Base-by-base conservation (phyloP, 2,329 filamentous ascomycete genomes). In the Talaromyces funiculosus region DNA sequence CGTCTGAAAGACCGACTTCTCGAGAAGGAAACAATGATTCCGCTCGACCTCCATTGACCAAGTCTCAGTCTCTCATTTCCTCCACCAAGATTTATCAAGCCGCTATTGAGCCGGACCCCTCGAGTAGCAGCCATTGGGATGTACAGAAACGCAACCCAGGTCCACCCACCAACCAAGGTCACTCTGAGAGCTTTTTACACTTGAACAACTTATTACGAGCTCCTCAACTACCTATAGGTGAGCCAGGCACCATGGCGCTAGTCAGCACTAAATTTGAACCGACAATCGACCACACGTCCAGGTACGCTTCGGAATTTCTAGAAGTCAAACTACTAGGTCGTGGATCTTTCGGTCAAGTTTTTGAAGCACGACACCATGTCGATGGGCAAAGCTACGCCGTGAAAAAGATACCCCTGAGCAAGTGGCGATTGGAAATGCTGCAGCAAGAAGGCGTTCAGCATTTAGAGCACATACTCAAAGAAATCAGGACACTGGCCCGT, bases 291-390 rank as follows among this genome's bases (percentile, higher is more conserved):
- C 64, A 64, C 8, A 64, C 72, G 37, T 78, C 79, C 43, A 74
- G 80, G 45, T 84, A 82, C 65, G 69, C 74, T 3, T 73, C 76
- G 38, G 82, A 82, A 62, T 84, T 82, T 62, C 74, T 77, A 20
- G 80, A 85, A 64, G 68, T 86, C 12, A 78, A 76, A 18, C 68
- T 84, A 1, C 76, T 89, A 3, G 86, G 86, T 1, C 85, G 82
- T 68, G 86, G 86, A 14, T 86, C 86, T 0, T 89, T 86, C 67
- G 86, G 85, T 1, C 80, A 81, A 38, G 86, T 89, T 1, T 89
- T 81, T 67, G 83, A 83, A 64, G 85, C 82, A 10, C 80, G 76
- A 53, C 83, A 88, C 64, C 79, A 81, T 55, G 79, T 89, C 5
- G 86, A 89, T 67, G 80, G 81, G 6, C 80, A 81, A 47, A 75